Evolutionary conservation across 768 basidiomycete genomes (phyloP), one percentile per base, ranked within the genome.

Genomic region (Suillus brevipes): DNA sequence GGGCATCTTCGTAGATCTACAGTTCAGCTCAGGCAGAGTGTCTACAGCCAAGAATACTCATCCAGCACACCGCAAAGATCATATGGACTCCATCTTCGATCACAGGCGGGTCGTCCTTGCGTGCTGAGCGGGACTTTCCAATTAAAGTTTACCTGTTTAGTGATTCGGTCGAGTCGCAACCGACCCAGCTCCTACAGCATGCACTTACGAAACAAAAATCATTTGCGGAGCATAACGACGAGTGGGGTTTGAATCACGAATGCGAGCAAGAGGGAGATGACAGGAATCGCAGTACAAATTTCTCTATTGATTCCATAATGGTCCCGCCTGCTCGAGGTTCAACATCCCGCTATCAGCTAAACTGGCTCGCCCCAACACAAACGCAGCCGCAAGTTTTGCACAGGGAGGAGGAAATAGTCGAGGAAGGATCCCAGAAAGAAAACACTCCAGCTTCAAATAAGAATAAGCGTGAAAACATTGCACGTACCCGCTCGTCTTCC

Each of bases 281-380:
- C 57, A 66, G 60, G 28, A 70, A 70, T 31, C 60, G 72, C 42
- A 71, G 72, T 42, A 77, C 78, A 37, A 79, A 82, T 53, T 70
- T 76, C 60, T 83, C 83, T 4, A 69, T 75, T 38, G 80, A 82
- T 68, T 84, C 82, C 13, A 80, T 75, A 40, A 75, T 69, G 75
- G 77, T 66, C 72, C 81, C 58, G 69, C 64, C 72, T 74, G 61
- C 20, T 23, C 66, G 65, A 65, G 73, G 71, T 67, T 73, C 77
- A 43, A 72, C 78, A 45, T 82, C 84, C 36, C 80, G 78, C 63
- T 88, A 89, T 74, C 82, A 85, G 70, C 81, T 86, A 65, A 83
- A 86, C 68, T 88, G 86, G 3, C 78, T 89, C 23, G 85, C 81
- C 3, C 67, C 75, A 10, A 86, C 85, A 1, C 84, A 88, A 67